phyloP scores from a whole-genome alignment of 768 basidiomycete species.

The Chalciporus piperatus region DNA sequence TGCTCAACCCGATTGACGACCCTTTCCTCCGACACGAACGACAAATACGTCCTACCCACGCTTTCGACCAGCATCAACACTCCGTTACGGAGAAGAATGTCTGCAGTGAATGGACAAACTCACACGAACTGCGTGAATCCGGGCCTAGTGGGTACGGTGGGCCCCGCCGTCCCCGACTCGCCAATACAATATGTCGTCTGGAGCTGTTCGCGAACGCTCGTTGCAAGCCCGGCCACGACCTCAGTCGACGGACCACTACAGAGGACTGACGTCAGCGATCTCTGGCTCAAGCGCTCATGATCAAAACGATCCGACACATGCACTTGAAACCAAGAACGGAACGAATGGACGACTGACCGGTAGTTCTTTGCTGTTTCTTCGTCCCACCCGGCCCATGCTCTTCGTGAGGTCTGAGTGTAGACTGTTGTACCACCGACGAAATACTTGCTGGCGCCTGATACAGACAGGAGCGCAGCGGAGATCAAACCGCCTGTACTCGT shows the following conservation, averaged over 20 bases:
- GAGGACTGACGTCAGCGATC: background rate
- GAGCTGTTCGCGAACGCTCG: conserved; percentile 11
- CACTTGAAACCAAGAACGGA: too few species aligned
- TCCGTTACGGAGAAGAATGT: too few species aligned
- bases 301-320: background rate
- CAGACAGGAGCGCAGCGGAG: conserved; percentile 17
- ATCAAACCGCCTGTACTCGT: conserved; percentile 21
- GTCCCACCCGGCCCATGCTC: conserved; percentile 18
- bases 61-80: background rate
- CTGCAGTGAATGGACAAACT: background rate
- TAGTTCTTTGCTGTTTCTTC: conserved; percentile 14
- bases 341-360: conserved; percentile 3
- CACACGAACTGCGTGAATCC: conserved; percentile 8
- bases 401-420: conserved; percentile 16
- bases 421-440: conserved; percentile 18
- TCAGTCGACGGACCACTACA: conserved; percentile 17
- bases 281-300: background rate
- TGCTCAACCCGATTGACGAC: conserved; percentile 13
- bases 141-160: conserved; percentile 8
- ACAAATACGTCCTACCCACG: conserved; percentile 10
- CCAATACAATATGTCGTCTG: conserved; percentile 16
- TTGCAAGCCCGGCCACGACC: conserved; percentile 16
- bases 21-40: conserved; percentile 9
- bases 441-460: conserved; percentile 18
- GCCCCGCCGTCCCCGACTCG: conserved; percentile 20